Base-by-base conservation (phyloP, 768 basidiomycete species). In the Macrolepiota fuliginosa region DNA sequence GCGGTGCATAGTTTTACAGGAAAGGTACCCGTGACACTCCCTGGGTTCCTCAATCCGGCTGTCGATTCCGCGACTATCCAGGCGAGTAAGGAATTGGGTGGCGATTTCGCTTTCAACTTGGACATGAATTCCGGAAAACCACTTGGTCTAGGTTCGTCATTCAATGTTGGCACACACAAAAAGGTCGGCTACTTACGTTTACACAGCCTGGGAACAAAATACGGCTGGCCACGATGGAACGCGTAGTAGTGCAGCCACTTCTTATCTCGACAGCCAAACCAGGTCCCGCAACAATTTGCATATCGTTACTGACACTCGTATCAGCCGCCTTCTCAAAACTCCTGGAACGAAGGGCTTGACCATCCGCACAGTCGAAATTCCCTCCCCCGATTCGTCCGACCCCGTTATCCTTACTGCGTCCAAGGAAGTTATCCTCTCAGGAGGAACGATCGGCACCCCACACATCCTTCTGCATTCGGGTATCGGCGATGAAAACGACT, bases 301-400 rank as follows among this genome's bases (percentile, higher is more conserved):
- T 36, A 67, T 77, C 25, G 42, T 77, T 3, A 36, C 72, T 5
- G 66, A 72, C 51, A 70, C 72, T 1, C 67, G 67, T 37, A 72
- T 71, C 4, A 67, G 65, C 5, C 66, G 67, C 15, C 52, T 72
- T 11, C 61, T 66, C 9, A 54, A 57, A 22, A 35, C 1, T 19
- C 5, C 19, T 24, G 39, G 2, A 22, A 42, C 10, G 13, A 27
- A 37, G 40, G 56, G 11, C 2, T 22, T 57, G 37, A 50, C 36
- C 11, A 54, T 64, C 50, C 54, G 63, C 29, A 61, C 59, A 4
- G 50, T 64, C 32, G 63, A 64, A 29, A 45, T 64, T 11, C 50
- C 29, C 15, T 60, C 52, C 25, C 39, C 36, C 4, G 25, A 25
- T 6, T 45, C 50, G n/a, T 19, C 12, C 25, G 27, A 42, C 15